Percentiles rank a stretch among this genome's conserved stretches.
These are phyloP conservation scores for Exophiala phaeomuriformis DNA, from an alignment of 2,329 filamentous ascomycete genomes.

Conservation along the genomic window DNA sequence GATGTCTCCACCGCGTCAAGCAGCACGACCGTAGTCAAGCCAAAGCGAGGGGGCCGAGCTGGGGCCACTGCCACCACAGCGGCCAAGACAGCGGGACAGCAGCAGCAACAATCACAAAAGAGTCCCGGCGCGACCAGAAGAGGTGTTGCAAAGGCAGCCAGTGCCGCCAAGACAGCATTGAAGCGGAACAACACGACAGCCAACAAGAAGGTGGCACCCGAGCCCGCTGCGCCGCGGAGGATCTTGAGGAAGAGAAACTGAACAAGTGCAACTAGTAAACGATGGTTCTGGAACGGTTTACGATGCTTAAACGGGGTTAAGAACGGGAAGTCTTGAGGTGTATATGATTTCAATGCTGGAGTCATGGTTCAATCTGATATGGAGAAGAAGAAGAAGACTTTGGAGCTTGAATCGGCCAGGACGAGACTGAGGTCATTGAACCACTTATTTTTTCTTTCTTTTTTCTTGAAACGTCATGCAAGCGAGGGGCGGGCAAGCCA, in stretches of 20 bases:
- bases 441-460: too few relatives aligned
- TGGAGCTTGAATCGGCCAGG: too few relatives aligned
- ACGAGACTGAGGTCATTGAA: too few relatives aligned
- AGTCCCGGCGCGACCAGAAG: slow-evolving; percentile 8
- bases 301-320: too few relatives aligned
- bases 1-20: slow-evolving; percentile 19
- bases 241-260: slow-evolving; percentile 34
- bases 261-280: background rate
- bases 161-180: slow-evolving; percentile 17
- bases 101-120: background rate
- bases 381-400: too few relatives aligned
- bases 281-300: too few relatives aligned
- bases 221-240: slow-evolving; percentile 33
- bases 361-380: too few relatives aligned
- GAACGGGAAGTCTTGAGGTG: too few relatives aligned
- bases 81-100: background rate
- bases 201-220: slow-evolving; percentile 32
- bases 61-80: slow-evolving; percentile 10
- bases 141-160: slow-evolving; percentile 16
- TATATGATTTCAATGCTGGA: too few relatives aligned
- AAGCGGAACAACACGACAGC: slow-evolving; percentile 30
- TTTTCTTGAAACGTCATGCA: too few relatives aligned
- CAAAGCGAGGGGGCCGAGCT: slow-evolving; percentile 15
- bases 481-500: too few relatives aligned
- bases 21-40: slow-evolving; percentile 23